Conservation (phyloP, 2,329 filamentous ascomycete genomes). For the Chrysoporthe cubensis region DNA sequence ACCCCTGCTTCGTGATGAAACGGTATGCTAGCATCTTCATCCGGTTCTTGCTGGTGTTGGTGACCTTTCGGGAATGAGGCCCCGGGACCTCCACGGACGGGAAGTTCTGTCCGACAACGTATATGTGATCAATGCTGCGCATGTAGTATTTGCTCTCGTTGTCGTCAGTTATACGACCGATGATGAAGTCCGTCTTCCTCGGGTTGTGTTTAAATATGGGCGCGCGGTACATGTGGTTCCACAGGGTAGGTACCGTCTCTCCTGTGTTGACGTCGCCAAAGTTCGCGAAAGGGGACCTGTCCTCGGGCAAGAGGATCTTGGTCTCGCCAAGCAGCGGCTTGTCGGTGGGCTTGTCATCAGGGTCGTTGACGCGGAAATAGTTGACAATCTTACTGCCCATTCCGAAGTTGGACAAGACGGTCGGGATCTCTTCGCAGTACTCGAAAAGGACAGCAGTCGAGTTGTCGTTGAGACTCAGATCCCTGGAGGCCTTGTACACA, state of each 20-base stretch:
- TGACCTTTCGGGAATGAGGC: conserved; percentile 91
- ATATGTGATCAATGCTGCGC: conserved; percentile 87
- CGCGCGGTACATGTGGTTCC: conserved; percentile 94
- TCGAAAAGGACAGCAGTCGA: conserved; percentile 87
- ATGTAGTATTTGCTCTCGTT: conserved; percentile 78
- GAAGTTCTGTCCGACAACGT: conserved; percentile 89
- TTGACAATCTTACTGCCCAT: conserved; percentile 98
- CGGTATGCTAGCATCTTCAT: conserved; percentile 96
- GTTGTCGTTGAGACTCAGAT: conserved; percentile 87
- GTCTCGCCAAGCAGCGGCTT: conserved; percentile 89
- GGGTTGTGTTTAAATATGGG: conserved; percentile 88
- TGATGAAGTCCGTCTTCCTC: conserved; percentile 81
- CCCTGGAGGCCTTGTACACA: conserved; percentile 78
- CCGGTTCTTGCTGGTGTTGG: conserved; percentile 93
- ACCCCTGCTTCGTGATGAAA: conserved; percentile 76
- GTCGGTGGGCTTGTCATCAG: conserved; percentile 74
- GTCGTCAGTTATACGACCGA: conserved; percentile 81
- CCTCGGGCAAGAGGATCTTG: conserved; percentile 84
- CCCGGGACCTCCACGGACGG: conserved; percentile 91
- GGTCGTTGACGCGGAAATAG: conserved; percentile 83
- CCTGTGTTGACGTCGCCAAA: conserved; percentile 93
- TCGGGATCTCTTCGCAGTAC: conserved; percentile 93
- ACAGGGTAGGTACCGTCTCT: conserved; percentile 85
- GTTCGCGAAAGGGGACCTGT: conserved; percentile 93
- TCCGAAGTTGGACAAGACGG: conserved; percentile 91